Base-by-base conservation (phyloP, 2,329 filamentous ascomycete species). In the Arthrobotrys iridis region DNA sequence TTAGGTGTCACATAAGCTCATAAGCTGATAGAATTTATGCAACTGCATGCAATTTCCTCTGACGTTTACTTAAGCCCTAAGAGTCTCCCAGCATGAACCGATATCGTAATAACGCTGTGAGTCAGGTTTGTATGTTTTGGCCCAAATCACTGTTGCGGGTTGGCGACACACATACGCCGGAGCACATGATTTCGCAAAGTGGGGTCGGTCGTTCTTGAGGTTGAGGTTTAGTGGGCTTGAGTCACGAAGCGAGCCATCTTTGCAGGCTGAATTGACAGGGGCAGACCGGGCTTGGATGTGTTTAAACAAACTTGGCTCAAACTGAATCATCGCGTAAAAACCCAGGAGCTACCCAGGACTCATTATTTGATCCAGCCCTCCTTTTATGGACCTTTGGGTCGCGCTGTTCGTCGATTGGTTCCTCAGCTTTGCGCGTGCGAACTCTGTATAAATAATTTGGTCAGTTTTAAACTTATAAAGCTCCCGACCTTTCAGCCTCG, bases 131-230 rank as follows among this genome's bases (percentile, higher is more conserved):
- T n/a, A n/a, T n/a, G n/a, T n/a, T n/a, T n/a, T n/a, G n/a, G n/a
- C n/a, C n/a, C n/a, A n/a, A n/a, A n/a, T n/a, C n/a, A n/a, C n/a
- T n/a, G n/a, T n/a, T n/a, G n/a, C n/a, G n/a, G n/a, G n/a, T n/a
- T n/a, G n/a, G n/a, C 24, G 15, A 50, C 4, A 10, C 2, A 15
- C 22, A 22, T 4, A 72, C 59, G 30, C 59, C 60, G 3, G 7
- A 6, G 20, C 67, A 72, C 67, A 57, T 72, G 67, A 72, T 45
- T 65, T 65, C 48, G 67, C 48, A n/a, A n/a, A n/a, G n/a, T n/a
- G n/a, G 59, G 46, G 33, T 52, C 50, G 26, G 28, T n/a, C n/a
- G n/a, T n/a, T n/a, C n/a, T n/a, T n/a, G 65, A 35, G 13, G 2
- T 43, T 26, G 6, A 30, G 22, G 4, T 48, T 3, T 11, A 13